phyloP scores from a whole-genome alignment of 805 yeast species.

The Kuraishia piskuri region DNA sequence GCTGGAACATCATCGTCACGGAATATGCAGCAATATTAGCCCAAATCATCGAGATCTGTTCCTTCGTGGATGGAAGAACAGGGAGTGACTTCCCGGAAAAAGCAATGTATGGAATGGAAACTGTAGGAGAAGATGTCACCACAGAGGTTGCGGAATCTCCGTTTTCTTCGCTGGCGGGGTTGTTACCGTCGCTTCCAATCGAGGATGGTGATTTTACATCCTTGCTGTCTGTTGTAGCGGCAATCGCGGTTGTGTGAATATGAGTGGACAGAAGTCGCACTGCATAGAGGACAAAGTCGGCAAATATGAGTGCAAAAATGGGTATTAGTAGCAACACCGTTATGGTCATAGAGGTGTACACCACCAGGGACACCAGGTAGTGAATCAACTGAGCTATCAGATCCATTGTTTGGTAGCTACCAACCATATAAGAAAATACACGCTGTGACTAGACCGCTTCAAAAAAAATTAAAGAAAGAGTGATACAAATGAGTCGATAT shows the following conservation, averaged over 20 bases:
- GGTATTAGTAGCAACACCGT: background rate
- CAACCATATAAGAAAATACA: too few relatives aligned
- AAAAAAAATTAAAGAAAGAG: too few relatives aligned
- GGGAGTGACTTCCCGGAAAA: background rate
- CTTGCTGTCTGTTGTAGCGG: background rate
- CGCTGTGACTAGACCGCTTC: too few relatives aligned
- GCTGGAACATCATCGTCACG: background rate
- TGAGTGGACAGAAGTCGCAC: background rate
- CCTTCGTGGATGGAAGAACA: background rate
- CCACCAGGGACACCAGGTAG: background rate
- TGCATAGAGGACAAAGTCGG: background rate
- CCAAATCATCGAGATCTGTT: background rate
- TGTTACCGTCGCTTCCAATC: too few relatives aligned
- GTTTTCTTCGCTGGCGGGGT: background rate
- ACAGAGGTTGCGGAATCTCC: background rate
- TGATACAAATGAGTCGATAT: background rate
- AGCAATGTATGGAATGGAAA: background rate
- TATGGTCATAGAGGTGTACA: background rate
- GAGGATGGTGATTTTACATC: background rate
- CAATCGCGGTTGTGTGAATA: background rate
- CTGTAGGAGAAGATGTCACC: background rate
- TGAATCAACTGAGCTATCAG: background rate
- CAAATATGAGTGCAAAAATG: background rate
- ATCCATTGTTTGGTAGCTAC: background rate
- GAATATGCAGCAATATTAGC: background rate